Base-by-base conservation (phyloP, 805 yeast genomes). In the Starmerella etchellsii region DNA sequence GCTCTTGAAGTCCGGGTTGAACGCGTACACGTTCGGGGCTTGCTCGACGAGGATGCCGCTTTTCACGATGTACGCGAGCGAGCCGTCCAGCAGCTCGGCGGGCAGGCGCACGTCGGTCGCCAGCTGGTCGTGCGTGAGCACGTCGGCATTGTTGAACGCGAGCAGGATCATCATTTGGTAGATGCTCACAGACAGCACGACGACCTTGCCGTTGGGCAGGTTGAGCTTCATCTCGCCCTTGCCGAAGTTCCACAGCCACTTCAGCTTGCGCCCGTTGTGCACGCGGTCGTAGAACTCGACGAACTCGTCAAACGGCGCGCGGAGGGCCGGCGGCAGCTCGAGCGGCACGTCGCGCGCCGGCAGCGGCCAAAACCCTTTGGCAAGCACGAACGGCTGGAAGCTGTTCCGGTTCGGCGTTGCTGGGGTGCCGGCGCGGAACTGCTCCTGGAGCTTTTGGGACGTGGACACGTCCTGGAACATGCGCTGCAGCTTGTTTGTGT, bases 231-330 rank as follows among this genome's bases (percentile, higher is more conserved):
- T 63, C 59, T 91, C 99, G 45, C 93, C 91, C 59, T 88, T 80
- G 35, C 94, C 83, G 57, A 83, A 75, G 53, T 84, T 80, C 96
- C 96, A 91, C 44, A 88, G 71, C 99, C 99, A 91, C 56, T 82
- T 81, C 53, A 91, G 71, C 49, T 83, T 76, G 60, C 97, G 73
- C 11, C 96, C 96, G 47, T 68, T 73, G 60, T 88, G 96, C 54
- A 80, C 78, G 27, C 68, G 65, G 32, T 73, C 68, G 60, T 88
- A 93, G 44, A 81, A 68, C 31, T 71, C 68, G 42, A 76, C 76
- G 41, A 88, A 75, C 40, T 73, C 72, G 39, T 77, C 74, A 52
- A 78, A 73, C 1, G 93, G 73, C 31, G 68, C 67, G 42, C 66
- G 58, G 43, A 93, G 67, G 48, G 75, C 81, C 4, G 67, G 59